Evolutionary conservation across 169 alveolate species (phyloP).

Genomic region (Cystoisospora suis): DNA sequence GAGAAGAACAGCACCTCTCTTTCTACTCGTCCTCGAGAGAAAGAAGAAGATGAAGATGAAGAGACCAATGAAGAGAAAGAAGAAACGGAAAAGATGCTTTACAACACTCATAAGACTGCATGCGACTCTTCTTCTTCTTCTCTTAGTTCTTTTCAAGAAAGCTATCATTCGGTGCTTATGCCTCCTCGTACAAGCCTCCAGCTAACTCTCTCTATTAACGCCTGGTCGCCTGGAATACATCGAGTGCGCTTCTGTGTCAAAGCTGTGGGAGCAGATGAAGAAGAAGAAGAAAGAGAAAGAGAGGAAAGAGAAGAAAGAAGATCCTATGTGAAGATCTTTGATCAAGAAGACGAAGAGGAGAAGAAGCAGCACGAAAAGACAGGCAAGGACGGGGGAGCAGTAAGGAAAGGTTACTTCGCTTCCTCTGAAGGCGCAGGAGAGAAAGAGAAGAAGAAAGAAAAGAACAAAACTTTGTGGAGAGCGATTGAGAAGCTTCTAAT

Average conservation of each 20-base stretch:
- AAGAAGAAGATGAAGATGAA: no score
- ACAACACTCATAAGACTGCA: no score
- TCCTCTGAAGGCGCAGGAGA: no score
- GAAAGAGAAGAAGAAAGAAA: no score
- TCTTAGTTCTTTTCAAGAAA: no score
- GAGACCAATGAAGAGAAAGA: no score
- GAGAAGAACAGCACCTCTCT: not conserved
- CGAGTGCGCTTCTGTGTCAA: conserved; percentile 54
- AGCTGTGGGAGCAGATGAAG: conserved; percentile 10
- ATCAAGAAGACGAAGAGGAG: not conserved
- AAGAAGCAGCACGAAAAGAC: not conserved
- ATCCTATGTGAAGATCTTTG: not conserved
- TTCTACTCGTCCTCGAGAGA: not conserved
- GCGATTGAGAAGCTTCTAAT: conserved; percentile 42
- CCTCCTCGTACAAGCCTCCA: conserved; percentile 13
- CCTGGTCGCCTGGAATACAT: conserved; percentile 23
- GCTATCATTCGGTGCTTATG: no score
- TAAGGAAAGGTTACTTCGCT: no score
- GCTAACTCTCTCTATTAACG: conserved; percentile 18
- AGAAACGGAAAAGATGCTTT: no score
- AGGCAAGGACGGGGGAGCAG: not conserved
- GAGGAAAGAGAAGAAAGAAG: not conserved
- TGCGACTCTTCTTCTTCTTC: no score
- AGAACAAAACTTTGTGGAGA: conserved; percentile 11
- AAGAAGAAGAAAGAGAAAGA: not conserved